These are phyloP conservation scores for Colletotrichum sp. DNA, from an alignment of 2,329 filamentous ascomycete species.

Conservation along the genomic window DNA sequence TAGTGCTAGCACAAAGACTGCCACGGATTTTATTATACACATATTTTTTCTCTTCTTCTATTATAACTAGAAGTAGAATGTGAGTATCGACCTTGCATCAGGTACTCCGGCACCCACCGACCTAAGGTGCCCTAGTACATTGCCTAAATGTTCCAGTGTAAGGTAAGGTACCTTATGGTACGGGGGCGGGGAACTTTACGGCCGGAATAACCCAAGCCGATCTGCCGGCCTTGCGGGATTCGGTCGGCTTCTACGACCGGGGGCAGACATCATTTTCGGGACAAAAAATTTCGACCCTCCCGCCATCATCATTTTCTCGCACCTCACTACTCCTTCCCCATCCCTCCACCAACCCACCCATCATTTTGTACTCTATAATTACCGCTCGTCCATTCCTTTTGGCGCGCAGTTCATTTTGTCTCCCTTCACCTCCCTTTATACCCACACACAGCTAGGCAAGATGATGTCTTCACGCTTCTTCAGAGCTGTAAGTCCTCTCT, in stretches of 20 bases:
- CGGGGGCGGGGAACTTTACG: not conserved
- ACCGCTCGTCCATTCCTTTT: constrained; percentile 18
- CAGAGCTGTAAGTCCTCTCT: constrained; percentile 70
- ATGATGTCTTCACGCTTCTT: constrained; percentile 77
- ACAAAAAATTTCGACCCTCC: constrained; percentile 41
- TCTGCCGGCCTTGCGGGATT: constrained; percentile 36
- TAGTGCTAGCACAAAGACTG: not conserved
- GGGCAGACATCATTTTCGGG: constrained; percentile 34
- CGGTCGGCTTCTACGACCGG: constrained; percentile 47
- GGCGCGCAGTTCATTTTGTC: constrained; percentile 22
- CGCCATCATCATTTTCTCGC: constrained; percentile 24
- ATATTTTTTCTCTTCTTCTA: not conserved
- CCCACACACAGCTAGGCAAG: constrained; percentile 40
- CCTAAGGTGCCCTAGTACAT: no score
- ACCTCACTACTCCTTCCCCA: not conserved
- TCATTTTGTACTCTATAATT: constrained; percentile 22
- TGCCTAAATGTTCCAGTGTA: no score
- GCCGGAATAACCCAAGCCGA: constrained; percentile 15
- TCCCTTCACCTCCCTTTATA: constrained; percentile 30
- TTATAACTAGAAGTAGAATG: not conserved
- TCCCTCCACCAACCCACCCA: not conserved
- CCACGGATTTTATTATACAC: not conserved
- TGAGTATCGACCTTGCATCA: not conserved
- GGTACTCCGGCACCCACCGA: no score
- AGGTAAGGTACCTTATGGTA: not conserved